Conservation (phyloP, 179 eudicot genomes). For the Corrigiola litoralis region DNA sequence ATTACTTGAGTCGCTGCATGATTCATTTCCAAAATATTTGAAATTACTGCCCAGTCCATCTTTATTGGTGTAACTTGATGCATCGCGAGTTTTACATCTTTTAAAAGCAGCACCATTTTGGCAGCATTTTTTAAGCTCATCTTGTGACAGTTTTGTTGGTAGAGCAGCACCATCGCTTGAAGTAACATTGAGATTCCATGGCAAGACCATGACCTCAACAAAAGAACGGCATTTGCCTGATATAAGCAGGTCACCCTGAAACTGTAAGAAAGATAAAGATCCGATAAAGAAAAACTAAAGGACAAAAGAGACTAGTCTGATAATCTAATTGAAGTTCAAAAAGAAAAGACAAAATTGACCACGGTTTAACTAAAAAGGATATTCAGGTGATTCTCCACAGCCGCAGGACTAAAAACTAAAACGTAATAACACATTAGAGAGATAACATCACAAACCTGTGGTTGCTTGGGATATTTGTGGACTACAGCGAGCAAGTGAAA, state of each 20-base stretch:
- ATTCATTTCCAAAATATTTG: constrained; percentile 20
- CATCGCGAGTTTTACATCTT: constrained; percentile 49
- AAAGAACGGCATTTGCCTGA: constrained; percentile 41
- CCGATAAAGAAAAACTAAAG: not conserved
- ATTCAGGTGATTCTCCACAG: too few relatives aligned
- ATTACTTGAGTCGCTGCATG: constrained; percentile 14
- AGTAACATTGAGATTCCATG: constrained; percentile 58
- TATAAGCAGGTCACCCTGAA: constrained; percentile 39
- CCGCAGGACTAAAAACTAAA: not conserved
- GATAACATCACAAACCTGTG: constrained; percentile 44
- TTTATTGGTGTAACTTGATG: constrained; percentile 24
- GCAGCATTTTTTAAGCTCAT: constrained; percentile 20
- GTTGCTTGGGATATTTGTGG: constrained; percentile 68
- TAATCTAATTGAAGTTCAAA: not conserved
- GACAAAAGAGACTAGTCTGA: too few relatives aligned
- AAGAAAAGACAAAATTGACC: too few relatives aligned
- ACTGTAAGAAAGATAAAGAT: constrained; percentile 34
- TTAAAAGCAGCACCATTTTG: constrained; percentile 32
- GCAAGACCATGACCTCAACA: constrained; percentile 74
- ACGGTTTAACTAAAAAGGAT: too few relatives aligned
- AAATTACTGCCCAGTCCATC: constrained; percentile 12
- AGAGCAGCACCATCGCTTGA: constrained; percentile 23
- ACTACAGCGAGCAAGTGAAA: constrained; percentile 61
- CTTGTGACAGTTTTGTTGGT: constrained; percentile 12
- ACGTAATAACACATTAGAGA: too few relatives aligned